Conservation (phyloP, 495 filamentous ascomycete species). For the Mytilinidion resinicola region DNA sequence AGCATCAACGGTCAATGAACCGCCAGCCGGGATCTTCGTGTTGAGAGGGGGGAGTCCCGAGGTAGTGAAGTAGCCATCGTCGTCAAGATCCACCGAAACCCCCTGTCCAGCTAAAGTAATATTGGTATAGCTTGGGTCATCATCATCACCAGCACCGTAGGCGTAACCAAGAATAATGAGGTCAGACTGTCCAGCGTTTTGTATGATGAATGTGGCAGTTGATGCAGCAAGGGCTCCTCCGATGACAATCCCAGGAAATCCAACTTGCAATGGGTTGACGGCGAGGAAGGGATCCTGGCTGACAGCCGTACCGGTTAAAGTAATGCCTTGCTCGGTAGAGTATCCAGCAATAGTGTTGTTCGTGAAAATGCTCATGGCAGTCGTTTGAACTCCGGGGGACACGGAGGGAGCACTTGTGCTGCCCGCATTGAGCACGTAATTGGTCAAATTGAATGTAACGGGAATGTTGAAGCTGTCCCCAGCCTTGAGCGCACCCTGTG, state of each 20-base stretch:
- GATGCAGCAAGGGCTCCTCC: constrained; percentile 24
- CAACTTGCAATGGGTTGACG: constrained; percentile 31
- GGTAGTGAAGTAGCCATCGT: constrained; percentile 32
- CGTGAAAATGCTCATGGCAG: constrained; percentile 23
- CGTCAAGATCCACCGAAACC: constrained; percentile 1
- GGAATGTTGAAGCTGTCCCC: constrained; percentile 30
- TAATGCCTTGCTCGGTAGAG: constrained; percentile 10
- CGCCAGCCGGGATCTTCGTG: constrained; percentile 19
- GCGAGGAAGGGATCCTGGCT: constrained; percentile 28
- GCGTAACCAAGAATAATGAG: constrained; percentile 36
- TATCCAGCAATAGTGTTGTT: constrained; percentile 33
- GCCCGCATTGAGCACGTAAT: constrained; percentile 31
- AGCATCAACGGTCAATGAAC: background rate
- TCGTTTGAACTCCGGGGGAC: constrained; percentile 32
- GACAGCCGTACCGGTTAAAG: constrained; percentile 33
- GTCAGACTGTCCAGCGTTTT: constrained; percentile 35
- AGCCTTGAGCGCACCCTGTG: constrained; percentile 12
- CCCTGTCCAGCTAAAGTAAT: constrained; percentile 22
- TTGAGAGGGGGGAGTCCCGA: constrained; percentile 29
- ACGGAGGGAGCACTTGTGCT: constrained; percentile 29
- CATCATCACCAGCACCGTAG: constrained; percentile 28
- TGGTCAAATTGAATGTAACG: constrained; percentile 38
- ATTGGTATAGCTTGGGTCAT: constrained; percentile 24
- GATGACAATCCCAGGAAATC: constrained; percentile 38
- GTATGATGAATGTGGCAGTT: constrained; percentile 30